These are phyloP conservation scores for Austroboletus eburneus DNA, from an alignment of 768 basidiomycete species.

Conservation along the genomic window DNA sequence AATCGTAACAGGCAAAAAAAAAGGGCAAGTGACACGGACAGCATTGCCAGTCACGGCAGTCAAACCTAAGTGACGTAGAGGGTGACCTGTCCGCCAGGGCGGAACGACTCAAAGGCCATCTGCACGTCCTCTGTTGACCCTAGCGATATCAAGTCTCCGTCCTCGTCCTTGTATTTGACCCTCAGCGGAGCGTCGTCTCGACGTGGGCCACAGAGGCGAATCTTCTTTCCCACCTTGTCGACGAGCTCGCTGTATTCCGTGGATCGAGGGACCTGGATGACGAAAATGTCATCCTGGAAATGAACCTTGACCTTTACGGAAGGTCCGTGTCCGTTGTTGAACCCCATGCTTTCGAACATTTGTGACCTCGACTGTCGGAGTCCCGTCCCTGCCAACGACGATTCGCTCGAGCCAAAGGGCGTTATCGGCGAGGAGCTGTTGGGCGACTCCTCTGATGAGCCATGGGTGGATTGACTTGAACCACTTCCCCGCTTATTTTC, in stretches of 20 bases:
- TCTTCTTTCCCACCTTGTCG: constrained; percentile 89
- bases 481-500: constrained; percentile 76
- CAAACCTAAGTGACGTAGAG: constrained; percentile 70
- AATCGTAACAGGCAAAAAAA: not conserved
- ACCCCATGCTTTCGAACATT: constrained; percentile 42
- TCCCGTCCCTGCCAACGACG: constrained; percentile 58
- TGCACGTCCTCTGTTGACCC: constrained; percentile 91
- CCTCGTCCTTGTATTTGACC: constrained; percentile 89
- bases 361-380: constrained; percentile 55
- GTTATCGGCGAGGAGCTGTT: constrained; percentile 85
- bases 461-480: constrained; percentile 73
- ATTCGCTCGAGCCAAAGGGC: constrained; percentile 87
- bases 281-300: constrained; percentile 93
- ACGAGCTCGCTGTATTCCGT: constrained; percentile 83
- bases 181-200: constrained; percentile 76
- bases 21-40: not conserved
- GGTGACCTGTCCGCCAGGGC: constrained; percentile 76
- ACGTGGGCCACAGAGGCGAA: constrained; percentile 82
- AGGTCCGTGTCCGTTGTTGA: constrained; percentile 30
- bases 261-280: constrained; percentile 79
- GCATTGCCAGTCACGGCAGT: too few species aligned
- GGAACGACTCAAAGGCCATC: constrained; percentile 86
- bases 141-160: constrained; percentile 85
- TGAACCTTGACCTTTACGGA: constrained; percentile 92
- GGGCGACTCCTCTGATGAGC: constrained; percentile 81